phyloP scores from a whole-genome alignment of 495 filamentous ascomycete genomes.

The Penicillium mononematosum region DNA sequence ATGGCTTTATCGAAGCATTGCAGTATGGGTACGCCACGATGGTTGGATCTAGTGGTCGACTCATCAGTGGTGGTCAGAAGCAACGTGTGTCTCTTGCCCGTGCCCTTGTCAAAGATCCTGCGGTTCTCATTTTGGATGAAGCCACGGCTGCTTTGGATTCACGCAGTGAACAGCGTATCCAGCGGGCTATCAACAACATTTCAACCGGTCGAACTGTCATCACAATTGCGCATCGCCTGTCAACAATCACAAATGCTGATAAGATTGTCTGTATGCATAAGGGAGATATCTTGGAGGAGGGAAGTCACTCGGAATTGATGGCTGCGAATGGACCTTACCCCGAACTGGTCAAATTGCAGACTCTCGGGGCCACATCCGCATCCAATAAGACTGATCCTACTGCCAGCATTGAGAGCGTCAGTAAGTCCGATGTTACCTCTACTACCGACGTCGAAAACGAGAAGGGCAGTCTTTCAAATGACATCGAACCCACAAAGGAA shows the following conservation, averaged over 20 bases:
- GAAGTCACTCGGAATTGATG: constrained; percentile 46
- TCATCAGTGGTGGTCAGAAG: constrained; percentile 63
- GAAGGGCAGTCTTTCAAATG: constrained; percentile 21
- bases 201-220: constrained; percentile 47
- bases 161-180: constrained; percentile 52
- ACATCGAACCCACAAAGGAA: constrained; percentile 19
- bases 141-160: constrained; percentile 64
- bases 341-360: constrained; percentile 44
- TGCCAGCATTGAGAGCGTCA: constrained; percentile 22
- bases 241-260: constrained; percentile 57
- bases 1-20: constrained; percentile 46
- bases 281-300: constrained; percentile 56
- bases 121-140: constrained; percentile 82
- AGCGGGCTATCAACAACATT: constrained; percentile 48
- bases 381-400: constrained; percentile 22
- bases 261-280: constrained; percentile 63
- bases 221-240: constrained; percentile 50
- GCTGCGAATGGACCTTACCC: constrained; percentile 46
- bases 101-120: constrained; percentile 71
- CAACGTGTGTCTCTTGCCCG: constrained; percentile 68
- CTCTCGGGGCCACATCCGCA: constrained; percentile 31
- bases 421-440: constrained; percentile 30
- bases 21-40: constrained; percentile 52
- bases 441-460: constrained; percentile 26
- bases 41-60: constrained; percentile 55